These are phyloP conservation scores for Botrytis sinoallii DNA, from an alignment of 2,329 filamentous ascomycete genomes.

Conservation along the genomic window DNA sequence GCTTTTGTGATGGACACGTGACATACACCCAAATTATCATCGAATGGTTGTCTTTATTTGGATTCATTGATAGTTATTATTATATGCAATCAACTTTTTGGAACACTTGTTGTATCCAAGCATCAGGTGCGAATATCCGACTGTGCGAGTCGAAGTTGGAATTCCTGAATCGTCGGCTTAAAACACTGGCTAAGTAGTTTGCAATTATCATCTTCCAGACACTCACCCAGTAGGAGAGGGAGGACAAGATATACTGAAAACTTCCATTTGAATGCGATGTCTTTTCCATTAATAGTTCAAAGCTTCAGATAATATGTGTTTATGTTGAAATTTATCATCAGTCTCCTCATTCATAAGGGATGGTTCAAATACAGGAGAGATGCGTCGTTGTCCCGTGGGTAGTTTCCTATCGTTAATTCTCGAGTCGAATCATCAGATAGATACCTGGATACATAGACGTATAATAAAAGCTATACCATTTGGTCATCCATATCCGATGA, in stretches of 20 bases:
- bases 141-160: not conserved
- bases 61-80: not conserved
- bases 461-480: not conserved
- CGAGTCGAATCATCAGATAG: not conserved
- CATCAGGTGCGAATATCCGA: not conserved
- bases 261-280: not conserved
- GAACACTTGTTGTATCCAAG: not conserved
- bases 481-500: not conserved
- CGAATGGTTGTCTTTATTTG: not conserved
- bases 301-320: not conserved
- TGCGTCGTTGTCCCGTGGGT: not conserved
- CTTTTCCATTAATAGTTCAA: not conserved
- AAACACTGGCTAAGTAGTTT: not conserved
- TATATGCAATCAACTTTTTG: no score
- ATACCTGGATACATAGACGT: not conserved
- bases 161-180: not conserved
- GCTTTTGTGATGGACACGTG: not conserved
- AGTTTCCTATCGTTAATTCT: not conserved
- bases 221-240: not conserved
- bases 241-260: no score
- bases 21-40: not conserved
- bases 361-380: not conserved
- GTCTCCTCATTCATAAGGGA: not conserved
- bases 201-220: not conserved
- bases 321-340: not conserved